A percentile compares a stretch with the other conserved stretches of the same genome.
Evolutionary conservation across 1,139 yeast genomes (phyloP).

Genomic region (Scheffersomyces cryptocercus): DNA sequence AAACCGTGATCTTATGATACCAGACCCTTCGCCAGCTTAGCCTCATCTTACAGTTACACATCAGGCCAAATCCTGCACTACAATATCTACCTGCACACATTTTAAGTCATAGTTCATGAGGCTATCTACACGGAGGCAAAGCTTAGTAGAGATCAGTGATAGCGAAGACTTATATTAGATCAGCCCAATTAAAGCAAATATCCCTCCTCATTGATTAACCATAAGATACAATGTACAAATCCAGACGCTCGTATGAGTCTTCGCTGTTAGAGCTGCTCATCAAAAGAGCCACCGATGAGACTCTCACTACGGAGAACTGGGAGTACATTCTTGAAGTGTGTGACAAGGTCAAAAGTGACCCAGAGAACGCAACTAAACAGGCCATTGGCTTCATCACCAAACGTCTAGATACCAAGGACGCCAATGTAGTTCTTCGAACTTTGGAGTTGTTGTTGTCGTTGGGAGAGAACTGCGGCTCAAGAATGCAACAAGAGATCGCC

Average conservation of each 20-base stretch:
- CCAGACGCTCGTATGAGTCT: neutral
- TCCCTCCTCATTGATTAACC: too few species aligned
- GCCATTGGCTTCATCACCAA: conserved; percentile 53
- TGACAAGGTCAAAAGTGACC: conserved; percentile 72
- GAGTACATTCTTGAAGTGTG: conserved; percentile 79
- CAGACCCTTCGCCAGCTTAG: too few species aligned
- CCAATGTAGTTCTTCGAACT: conserved; percentile 76
- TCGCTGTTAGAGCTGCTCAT: conserved; percentile 21
- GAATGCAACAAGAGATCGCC: conserved; percentile 81
- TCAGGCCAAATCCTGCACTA: too few species aligned
- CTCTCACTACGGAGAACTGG: conserved; percentile 86
- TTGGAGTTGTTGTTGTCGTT: conserved; percentile 71
- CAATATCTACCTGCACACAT: too few species aligned
- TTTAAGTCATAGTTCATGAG: too few species aligned
- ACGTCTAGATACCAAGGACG: conserved; percentile 64
- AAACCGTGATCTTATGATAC: too few species aligned
- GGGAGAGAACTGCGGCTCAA: conserved; percentile 93
- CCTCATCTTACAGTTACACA: too few species aligned
- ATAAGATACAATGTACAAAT: neutral
- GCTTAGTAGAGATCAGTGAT: too few species aligned
- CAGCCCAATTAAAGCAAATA: too few species aligned
- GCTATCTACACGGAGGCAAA: too few species aligned
- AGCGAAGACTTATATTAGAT: too few species aligned
- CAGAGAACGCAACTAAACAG: conserved; percentile 58
- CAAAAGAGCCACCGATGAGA: conserved; percentile 78